Evolutionary conservation across 108 stramenopile genomes (phyloP).

Genomic region (Cyclostephanos invisitatus): DNA sequence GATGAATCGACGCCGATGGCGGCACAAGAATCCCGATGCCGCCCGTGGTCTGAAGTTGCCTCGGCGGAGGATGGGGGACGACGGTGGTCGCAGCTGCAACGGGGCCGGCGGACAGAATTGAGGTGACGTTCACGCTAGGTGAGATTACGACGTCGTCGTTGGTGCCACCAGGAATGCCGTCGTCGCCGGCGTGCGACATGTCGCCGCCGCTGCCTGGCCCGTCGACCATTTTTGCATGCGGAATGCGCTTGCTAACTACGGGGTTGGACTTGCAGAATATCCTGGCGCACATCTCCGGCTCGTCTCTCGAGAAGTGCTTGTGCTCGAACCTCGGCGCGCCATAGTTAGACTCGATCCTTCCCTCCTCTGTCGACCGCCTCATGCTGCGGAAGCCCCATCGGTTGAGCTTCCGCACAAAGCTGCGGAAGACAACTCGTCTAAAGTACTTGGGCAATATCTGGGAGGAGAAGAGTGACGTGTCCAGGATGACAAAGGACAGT

Average conservation of each 20-base stretch:
- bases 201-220: background rate
- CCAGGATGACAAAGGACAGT: slow-evolving; percentile 70
- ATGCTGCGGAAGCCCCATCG: slow-evolving; percentile 39
- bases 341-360: background rate
- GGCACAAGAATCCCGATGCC: background rate
- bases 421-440: slow-evolving; percentile 81
- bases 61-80: background rate
- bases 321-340: slow-evolving; percentile 74
- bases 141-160: background rate
- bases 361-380: background rate
- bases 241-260: background rate
- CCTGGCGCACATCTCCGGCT: slow-evolving; percentile 59
- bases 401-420: slow-evolving; percentile 87
- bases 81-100: background rate
- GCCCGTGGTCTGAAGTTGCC: background rate
- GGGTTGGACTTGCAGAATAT: slow-evolving; percentile 45
- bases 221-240: background rate
- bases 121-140: background rate
- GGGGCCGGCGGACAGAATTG: background rate
- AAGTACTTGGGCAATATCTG: slow-evolving; percentile 81
- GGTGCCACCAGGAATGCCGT: background rate
- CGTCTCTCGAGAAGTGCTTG: slow-evolving; percentile 64
- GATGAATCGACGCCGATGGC: background rate
- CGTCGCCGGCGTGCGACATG: background rate
- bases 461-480: slow-evolving; percentile 71